A percentile compares a stretch with the other conserved stretches of the same genome.
Evolutionary conservation across 176 grass and related monocot genomes (phyloP).

Genomic region (Tillandsia leiboldiana): DNA sequence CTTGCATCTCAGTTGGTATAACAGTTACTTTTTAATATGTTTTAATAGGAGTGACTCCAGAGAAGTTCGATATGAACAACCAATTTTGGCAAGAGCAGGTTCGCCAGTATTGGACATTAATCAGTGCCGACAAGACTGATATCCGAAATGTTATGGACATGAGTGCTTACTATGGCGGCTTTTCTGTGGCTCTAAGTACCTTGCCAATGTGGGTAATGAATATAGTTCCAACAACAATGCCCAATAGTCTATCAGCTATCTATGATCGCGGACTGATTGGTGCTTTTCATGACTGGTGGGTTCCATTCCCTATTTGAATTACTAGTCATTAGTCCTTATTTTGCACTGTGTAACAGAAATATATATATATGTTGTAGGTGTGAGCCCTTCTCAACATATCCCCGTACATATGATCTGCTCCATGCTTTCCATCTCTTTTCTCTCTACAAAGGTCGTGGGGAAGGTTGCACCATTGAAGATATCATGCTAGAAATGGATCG

Average conservation of each 20-base stretch:
- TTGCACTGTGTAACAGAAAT: slow-evolving; percentile 9
- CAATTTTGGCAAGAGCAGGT: slow-evolving; percentile 74
- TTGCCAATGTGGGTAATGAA: slow-evolving; percentile 90
- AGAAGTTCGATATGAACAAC: slow-evolving; percentile 51
- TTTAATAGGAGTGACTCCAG: slow-evolving; percentile 54
- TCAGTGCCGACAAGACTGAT: slow-evolving; percentile 44
- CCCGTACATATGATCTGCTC: slow-evolving; percentile 81
- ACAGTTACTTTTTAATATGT: slow-evolving; percentile 22
- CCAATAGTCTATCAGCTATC: slow-evolving; percentile 57
- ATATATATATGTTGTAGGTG: slow-evolving; percentile 53
- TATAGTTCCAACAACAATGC: slow-evolving; percentile 63
- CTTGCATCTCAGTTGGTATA: slow-evolving; percentile 18
- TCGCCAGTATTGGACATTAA: slow-evolving; percentile 68
- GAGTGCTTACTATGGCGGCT: slow-evolving; percentile 91
- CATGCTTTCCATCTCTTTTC: slow-evolving; percentile 81
- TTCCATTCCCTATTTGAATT: slow-evolving; percentile 10
- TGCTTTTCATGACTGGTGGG: slow-evolving; percentile 89
- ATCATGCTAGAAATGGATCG: slow-evolving; percentile 95
- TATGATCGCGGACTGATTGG: slow-evolving; percentile 82
- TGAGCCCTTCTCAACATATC: slow-evolving; percentile 94
- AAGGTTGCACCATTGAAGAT: slow-evolving; percentile 75
- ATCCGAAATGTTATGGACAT: slow-evolving; percentile 93
- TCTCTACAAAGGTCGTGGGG: slow-evolving; percentile 43
- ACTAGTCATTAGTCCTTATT: slow-evolving; percentile 1
- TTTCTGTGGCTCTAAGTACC: slow-evolving; percentile 60